Base-by-base conservation (phyloP, 768 basidiomycete genomes). In the Russula ochroleuca region DNA sequence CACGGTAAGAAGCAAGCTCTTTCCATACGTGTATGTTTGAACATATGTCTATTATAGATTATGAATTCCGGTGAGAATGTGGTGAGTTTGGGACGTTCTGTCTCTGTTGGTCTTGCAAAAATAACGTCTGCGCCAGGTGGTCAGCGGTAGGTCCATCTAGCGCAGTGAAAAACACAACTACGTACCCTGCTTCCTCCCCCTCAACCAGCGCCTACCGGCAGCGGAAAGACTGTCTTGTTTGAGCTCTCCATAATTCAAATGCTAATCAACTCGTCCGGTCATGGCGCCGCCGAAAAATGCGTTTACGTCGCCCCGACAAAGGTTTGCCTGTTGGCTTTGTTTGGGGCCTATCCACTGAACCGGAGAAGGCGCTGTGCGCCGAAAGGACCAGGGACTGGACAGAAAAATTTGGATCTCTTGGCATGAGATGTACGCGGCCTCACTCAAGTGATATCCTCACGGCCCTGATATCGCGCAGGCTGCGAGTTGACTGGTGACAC, bases 301-400 rank as follows among this genome's bases (percentile, higher is more conserved):
- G 84, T 99, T 17, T 99, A 99, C 71, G 85, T 99, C 69, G 91
- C 94, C 1, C 95, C 94, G 0, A 95, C 93, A 2, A 96, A 95
- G 80, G 93, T 88, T 49, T 54, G 48, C 17, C 10, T 19, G 31
- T 64, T 23, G 28, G 40, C 52, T 21, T 43, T 43, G 23, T 28
- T 52, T 7, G 8, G 3, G 23, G 28, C 40, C 7, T 57, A 60
- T 63, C 67, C 19, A 4, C 19, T 57, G 25, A 63, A 25, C 37
- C 13, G 8, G 8, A 33, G 11, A 48, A 97, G 92, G 92, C 94
- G 0, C 76, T 98, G 5, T 98, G 96, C 68, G 80, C 86, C 0
- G 95, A 99, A 75, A 83, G 89, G 65, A 81, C 80, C 64, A 80
- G 79, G 57, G 96, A 98, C 70, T 99, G 97, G 96, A 77, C 79